Conservation (phyloP, 805 yeast species). For the Sugiyamaella floridensis region DNA sequence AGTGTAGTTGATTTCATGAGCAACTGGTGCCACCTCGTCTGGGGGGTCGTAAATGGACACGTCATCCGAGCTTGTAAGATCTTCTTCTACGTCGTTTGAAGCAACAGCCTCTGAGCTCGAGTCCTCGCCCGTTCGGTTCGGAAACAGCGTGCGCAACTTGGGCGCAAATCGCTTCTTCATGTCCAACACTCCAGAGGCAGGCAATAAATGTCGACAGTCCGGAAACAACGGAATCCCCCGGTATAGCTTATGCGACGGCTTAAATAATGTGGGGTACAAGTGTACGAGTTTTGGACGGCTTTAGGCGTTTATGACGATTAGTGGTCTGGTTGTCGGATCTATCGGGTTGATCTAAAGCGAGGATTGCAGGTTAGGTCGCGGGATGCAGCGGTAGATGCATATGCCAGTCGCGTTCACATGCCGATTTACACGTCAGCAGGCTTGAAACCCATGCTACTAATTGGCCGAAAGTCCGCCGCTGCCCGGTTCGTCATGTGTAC, state of each 20-base stretch:
- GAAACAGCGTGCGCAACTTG: background rate
- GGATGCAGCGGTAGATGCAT: background rate
- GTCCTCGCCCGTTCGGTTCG: background rate
- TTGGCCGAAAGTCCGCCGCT: too few relatives aligned
- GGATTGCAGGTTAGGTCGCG: background rate
- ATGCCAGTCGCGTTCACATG: background rate
- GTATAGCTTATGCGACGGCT: background rate
- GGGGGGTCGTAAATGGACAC: background rate
- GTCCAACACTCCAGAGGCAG: background rate
- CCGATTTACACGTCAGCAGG: too few relatives aligned
- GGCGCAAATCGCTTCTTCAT: background rate
- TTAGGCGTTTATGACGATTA: background rate
- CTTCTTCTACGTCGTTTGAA: background rate
- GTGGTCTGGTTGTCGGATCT: background rate
- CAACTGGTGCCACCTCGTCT: background rate
- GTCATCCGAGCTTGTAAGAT: background rate
- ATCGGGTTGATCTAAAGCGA: background rate
- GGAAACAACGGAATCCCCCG: background rate
- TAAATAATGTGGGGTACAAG: background rate
- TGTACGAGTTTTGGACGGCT: background rate
- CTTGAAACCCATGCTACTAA: too few relatives aligned
- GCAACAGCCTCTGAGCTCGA: background rate
- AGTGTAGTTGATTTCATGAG: background rate
- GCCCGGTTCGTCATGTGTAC: too few relatives aligned
- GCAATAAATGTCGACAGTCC: background rate